These are phyloP conservation scores for Nemania diffusa DNA, from an alignment of 2,329 filamentous ascomycete genomes.

Conservation along the genomic window DNA sequence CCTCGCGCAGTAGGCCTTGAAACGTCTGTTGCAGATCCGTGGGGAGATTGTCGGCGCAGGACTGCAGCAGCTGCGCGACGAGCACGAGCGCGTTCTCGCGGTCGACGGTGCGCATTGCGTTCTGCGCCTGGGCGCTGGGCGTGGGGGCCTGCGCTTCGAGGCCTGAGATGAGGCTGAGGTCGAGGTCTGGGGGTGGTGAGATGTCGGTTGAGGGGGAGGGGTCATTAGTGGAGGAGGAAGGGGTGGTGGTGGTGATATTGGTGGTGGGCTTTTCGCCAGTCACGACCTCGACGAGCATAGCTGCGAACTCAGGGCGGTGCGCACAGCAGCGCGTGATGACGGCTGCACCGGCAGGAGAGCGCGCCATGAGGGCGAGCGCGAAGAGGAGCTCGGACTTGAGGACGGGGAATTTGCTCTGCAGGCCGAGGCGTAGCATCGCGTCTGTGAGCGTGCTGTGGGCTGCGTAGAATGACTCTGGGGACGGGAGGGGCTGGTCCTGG, in stretches of 20 bases:
- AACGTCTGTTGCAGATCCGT: slow-evolving; percentile 55
- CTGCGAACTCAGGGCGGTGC: slow-evolving; percentile 55
- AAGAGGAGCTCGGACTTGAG: slow-evolving; percentile 72
- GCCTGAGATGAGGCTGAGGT: not conserved
- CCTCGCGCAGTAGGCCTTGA: slow-evolving; percentile 61
- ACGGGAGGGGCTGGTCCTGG: not conserved
- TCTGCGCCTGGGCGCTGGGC: slow-evolving; percentile 49
- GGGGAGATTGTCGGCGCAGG: slow-evolving; percentile 55
- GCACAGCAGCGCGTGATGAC: slow-evolving; percentile 59
- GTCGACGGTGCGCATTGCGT: slow-evolving; percentile 60
- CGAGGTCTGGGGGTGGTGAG: not conserved
- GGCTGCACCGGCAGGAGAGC: slow-evolving; percentile 60
- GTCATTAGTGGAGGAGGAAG: not conserved
- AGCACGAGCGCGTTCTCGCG: slow-evolving; percentile 71
- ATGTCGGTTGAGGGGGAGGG: not conserved
- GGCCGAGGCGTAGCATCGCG: slow-evolving; percentile 63
- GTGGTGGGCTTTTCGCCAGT: slow-evolving; percentile 53
- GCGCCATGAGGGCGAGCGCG: slow-evolving; percentile 68
- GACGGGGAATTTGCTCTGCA: slow-evolving; percentile 67
- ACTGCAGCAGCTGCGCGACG: slow-evolving; percentile 64
- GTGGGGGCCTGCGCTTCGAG: slow-evolving; percentile 60
- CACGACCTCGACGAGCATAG: slow-evolving; percentile 59
- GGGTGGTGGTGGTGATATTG: not conserved
- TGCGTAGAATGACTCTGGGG: slow-evolving; percentile 55
- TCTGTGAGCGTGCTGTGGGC: slow-evolving; percentile 54